Base-by-base conservation (phyloP, 441 rosid species). In the Viola pubescens region DNA sequence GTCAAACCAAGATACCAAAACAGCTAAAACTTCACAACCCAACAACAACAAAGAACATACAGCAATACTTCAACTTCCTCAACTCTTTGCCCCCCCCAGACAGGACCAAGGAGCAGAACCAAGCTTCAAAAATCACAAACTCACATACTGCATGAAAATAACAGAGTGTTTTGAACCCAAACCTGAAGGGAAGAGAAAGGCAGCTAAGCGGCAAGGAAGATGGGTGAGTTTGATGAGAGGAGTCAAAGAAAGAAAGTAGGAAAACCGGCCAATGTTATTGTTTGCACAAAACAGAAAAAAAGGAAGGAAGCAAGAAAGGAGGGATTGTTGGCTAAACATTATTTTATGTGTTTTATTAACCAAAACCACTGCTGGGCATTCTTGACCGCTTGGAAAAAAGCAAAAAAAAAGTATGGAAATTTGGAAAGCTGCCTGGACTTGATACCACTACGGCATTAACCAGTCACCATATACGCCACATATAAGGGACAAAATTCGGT, bases 1-100 rank as follows among this genome's bases (percentile, higher is more conserved):
- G 62, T 34, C 68, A 46, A 65, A 61, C 59, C 66, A 60, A 49
- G 44, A 43, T 4, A 48, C 50, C 4, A 63, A 49, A 16, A 2
- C 13, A 56, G 6, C 52, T 26, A 26, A 56, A 49, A 55, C 59
- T 45, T 52, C 38, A 61, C 50, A 66, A 16, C 40, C 43, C 8
- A 8, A 52, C 9, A 48, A 37, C 4, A 5, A 12, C 3, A 6
- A 49, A 39, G 7, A 64, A 9, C 42, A 41, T 0, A 14, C 10
- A n/a, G 37, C n/a, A 16, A 13, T 6, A 37, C 10, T 2, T 34
- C 0, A 26, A 58, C 58, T 52, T 13, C 39, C 9, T 34, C 9
- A 16, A 38, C 6, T 40, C 14, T 3, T 26, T 19, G 26, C 45
- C 49, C 12, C 58, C 58, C 40, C 3, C 39, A 19, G 37, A 8